Conservation (phyloP, 768 basidiomycete genomes). For the Auriculariales sp. region DNA sequence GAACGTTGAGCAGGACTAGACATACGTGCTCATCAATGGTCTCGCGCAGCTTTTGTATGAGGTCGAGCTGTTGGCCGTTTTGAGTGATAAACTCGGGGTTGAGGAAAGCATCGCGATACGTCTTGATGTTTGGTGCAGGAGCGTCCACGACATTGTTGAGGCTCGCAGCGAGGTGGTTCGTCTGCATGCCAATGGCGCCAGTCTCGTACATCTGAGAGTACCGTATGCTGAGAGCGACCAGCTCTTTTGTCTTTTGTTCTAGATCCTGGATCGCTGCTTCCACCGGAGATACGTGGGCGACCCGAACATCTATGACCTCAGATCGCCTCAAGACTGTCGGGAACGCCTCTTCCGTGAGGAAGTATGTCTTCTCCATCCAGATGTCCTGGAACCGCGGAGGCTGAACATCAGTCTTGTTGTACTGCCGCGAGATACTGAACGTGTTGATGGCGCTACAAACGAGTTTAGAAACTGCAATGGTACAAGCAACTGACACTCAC, state of each 20-base stretch:
- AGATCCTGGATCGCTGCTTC: slow-evolving; percentile 75
- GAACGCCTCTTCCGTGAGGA: slow-evolving; percentile 76
- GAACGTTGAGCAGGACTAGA: slow-evolving; percentile 4
- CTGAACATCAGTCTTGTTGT: slow-evolving; percentile 39
- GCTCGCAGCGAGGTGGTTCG: slow-evolving; percentile 72
- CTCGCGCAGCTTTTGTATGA: slow-evolving; percentile 54
- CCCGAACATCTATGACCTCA: slow-evolving; percentile 57
- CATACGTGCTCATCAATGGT: slow-evolving; percentile 75
- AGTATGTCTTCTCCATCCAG: slow-evolving; percentile 84
- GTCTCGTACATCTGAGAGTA: slow-evolving; percentile 73
- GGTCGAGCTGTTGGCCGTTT: slow-evolving; percentile 54
- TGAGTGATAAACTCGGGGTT: slow-evolving; percentile 47
- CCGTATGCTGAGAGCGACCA: slow-evolving; percentile 49
- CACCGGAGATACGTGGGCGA: slow-evolving; percentile 72
- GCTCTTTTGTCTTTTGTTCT: slow-evolving; percentile 63
- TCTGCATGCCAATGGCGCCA: slow-evolving; percentile 35
- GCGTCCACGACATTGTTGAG: slow-evolving; percentile 82
- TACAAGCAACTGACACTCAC: slow-evolving; percentile 19
- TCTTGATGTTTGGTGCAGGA: slow-evolving; percentile 55
- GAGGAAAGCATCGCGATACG: slow-evolving; percentile 69
- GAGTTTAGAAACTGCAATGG: background rate
- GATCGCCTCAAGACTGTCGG: slow-evolving; percentile 85
- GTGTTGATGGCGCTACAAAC: slow-evolving; percentile 55
- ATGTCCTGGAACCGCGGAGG: slow-evolving; percentile 40
- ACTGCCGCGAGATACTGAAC: slow-evolving; percentile 64